phyloP scores from a whole-genome alignment of 164 flowering plant genomes.

The Buxus sempervirens region DNA sequence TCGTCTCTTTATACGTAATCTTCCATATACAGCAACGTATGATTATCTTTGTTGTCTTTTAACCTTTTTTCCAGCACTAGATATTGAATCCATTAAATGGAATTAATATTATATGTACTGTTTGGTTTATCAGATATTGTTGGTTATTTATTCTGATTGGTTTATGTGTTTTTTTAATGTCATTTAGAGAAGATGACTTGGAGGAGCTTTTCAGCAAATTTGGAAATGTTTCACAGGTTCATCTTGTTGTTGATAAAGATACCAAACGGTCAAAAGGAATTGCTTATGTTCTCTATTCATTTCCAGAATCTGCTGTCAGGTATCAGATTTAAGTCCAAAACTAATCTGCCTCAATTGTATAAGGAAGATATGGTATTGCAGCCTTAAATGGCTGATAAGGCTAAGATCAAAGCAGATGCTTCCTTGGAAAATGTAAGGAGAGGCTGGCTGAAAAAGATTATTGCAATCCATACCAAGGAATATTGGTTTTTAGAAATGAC shows the following conservation, averaged over 20 bases:
- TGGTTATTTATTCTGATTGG: conserved; percentile 2
- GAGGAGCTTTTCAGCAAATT: conserved; percentile 58
- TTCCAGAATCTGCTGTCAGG: conserved; percentile 84
- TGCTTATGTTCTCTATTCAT: conserved; percentile 66
- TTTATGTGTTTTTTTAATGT: conserved; percentile 12
- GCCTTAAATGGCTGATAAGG: no score
- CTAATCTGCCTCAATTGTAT: not conserved
- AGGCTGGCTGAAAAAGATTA: no score
- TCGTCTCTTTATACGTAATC: conserved; percentile 90
- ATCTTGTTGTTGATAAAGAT: conserved; percentile 77
- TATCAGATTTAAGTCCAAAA: conserved; percentile 17
- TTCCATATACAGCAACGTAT: conserved; percentile 90
- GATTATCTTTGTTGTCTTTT: not conserved
- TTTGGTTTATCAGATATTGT: not conserved
- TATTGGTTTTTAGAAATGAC: no score
- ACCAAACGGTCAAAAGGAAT: conserved; percentile 83
- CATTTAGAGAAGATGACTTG: conserved; percentile 83
- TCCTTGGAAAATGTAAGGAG: no score
- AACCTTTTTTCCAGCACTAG: not conserved
- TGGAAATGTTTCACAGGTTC: conserved; percentile 76
- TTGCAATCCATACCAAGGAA: no score
- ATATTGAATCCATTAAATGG: not conserved
- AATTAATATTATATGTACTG: not conserved
- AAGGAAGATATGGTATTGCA: no score
- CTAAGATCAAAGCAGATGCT: no score